Evolutionary conservation across 352 stramenopile genomes (phyloP).

Genomic region (Globisporangium carolinianum): DNA sequence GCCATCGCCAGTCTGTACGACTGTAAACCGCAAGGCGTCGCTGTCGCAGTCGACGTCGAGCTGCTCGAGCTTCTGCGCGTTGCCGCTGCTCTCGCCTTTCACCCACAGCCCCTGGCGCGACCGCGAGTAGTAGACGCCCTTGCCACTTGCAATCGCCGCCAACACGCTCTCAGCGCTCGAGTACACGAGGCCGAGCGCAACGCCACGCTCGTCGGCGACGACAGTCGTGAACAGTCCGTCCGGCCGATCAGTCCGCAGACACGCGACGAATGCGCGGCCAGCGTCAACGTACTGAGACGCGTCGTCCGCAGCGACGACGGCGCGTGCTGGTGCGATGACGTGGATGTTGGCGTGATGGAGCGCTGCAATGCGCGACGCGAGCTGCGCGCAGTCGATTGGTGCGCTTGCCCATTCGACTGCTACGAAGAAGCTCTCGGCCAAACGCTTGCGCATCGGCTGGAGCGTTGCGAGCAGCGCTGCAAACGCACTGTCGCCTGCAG

Average conservation of each 20-base stretch:
- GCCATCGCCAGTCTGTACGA: constrained; percentile 76
- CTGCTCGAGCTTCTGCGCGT: constrained; percentile 89
- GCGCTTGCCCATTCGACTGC: constrained; percentile 35
- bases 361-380: constrained; percentile 35
- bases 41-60: constrained; percentile 95
- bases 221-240: constrained; percentile 93
- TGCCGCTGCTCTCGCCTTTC: constrained; percentile 95
- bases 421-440: constrained; percentile 49
- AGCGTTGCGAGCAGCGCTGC: constrained; percentile 21
- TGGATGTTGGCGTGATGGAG: constrained; percentile 61
- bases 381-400: constrained; percentile 15
- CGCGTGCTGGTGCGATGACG: constrained; percentile 29
- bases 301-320: constrained; percentile 15
- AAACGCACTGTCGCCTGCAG: constrained; percentile 7
- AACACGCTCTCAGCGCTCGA: constrained; percentile 91
- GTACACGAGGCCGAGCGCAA: constrained; percentile 92
- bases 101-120: constrained; percentile 89
- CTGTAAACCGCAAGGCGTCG: constrained; percentile 93
- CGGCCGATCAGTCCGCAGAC: constrained; percentile 81
- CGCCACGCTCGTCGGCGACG: constrained; percentile 86
- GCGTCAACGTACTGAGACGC: constrained; percentile 28
- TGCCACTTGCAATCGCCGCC: constrained; percentile 75
- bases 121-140: constrained; percentile 94
- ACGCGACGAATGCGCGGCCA: constrained; percentile 55
- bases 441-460: constrained; percentile 25